Evolutionary conservation across 257 asterid species (phyloP), one percentile per base, ranked within the genome.

Genomic region (Knoxia roxburghii): DNA sequence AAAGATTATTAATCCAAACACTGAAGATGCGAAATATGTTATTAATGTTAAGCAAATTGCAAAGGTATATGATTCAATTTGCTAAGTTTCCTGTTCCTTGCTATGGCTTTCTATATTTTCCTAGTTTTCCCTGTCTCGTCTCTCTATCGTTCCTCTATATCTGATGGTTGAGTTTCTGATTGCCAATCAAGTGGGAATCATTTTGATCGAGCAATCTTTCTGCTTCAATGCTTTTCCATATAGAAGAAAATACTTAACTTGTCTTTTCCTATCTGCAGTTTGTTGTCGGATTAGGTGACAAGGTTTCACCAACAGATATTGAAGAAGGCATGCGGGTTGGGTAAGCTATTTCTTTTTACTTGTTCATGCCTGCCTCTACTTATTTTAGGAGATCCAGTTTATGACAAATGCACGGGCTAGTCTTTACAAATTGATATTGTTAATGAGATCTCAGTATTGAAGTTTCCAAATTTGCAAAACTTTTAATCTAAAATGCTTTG

Each of bases 271-370:
- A 9, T 37, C 9, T 9, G 6, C 41, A 37, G 41, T 91, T 91
- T 75, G 98, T 91, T 76, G 98, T 91, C 68, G 98, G 98, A 68
- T 76, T 91, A 62, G 98, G 96, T 10, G 98, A 91, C 77, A 91
- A 91, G 81, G 98, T 89, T 67, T 91, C 98, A 60, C 98, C 98
- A 2, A 91, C 98, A 61, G 98, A 91, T 77, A 91, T 91, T 75
- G 98, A 89, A 85, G 98, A 91, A 82, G 97, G 98, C 82, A 89
- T 91, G 96, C 87, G 98, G 35, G 98, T 91, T 8, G 98, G 98
- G 98, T 91, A 72, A 60, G 92, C 63, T 61, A 69, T 59, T 43
- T 49, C 18, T 68, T 26, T 67, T 51, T 37, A 49, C 4, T 32
- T 11, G 7, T 39, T 3, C 29, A n/a, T n/a, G 2, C 40, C 39